Percentiles rank a stretch among this genome's conserved stretches.
These are phyloP conservation scores for Anthoceros angustus DNA, from an alignment of 225 moss, liverwort and hornwort species.

Conservation along the genomic window DNA sequence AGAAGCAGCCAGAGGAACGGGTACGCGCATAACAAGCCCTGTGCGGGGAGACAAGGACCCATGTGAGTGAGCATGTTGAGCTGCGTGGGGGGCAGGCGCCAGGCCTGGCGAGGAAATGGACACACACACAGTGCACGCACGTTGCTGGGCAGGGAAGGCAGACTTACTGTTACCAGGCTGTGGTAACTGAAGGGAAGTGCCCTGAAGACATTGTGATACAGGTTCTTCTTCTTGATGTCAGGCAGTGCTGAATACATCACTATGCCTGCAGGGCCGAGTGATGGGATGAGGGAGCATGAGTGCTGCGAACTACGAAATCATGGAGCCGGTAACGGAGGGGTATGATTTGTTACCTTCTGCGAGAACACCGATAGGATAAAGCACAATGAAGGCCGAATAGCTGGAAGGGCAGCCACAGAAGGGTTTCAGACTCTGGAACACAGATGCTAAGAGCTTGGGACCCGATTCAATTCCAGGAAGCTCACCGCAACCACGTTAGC, in stretches of 20 bases:
- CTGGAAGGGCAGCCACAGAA: neutral
- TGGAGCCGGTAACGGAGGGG: neutral
- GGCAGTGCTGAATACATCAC: neutral
- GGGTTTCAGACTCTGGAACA: neutral
- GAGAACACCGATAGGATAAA: neutral
- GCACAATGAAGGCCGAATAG: neutral
- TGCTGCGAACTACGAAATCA: neutral
- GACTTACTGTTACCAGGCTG: neutral
- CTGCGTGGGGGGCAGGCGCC: too few relatives aligned
- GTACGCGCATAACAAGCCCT: slow-evolving; percentile 1
- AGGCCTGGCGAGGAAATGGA: too few relatives aligned
- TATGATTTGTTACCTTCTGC: neutral
- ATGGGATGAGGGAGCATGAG: neutral
- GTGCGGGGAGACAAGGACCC: neutral
- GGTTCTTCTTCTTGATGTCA: neutral
- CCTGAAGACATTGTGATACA: neutral
- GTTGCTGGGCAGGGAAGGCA: neutral
- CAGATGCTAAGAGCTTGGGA: too few relatives aligned
- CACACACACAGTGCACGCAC: too few relatives aligned
- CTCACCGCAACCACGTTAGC: neutral
- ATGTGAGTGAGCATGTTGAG: neutral
- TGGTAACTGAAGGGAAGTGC: neutral
- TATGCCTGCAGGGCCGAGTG: neutral
- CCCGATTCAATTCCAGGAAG: neutral
- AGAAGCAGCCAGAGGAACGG: neutral